These are phyloP conservation scores for Cladobotryum mycophilum DNA, from an alignment of 2,329 filamentous ascomycete genomes.

Conservation along the genomic window DNA sequence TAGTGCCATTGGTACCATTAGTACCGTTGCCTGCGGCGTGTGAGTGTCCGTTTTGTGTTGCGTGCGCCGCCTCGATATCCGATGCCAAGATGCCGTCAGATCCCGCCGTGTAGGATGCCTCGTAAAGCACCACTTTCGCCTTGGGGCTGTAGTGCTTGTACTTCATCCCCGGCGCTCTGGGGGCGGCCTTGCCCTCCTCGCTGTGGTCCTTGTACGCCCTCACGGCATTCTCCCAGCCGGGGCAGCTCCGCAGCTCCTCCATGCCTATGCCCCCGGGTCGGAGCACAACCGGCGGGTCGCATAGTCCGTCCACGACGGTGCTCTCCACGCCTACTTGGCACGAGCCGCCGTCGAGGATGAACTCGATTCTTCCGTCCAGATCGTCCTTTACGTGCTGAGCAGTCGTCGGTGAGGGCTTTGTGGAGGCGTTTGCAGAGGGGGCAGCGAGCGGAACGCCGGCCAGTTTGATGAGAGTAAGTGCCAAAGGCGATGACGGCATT, in stretches of 20 bases:
- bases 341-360: slow-evolving; percentile 82
- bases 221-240: slow-evolving; percentile 74
- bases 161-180: slow-evolving; percentile 94
- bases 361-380: slow-evolving; percentile 70
- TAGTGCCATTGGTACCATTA: slow-evolving; percentile 17
- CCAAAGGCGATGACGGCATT: slow-evolving; percentile 81
- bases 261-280: slow-evolving; percentile 82
- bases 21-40: slow-evolving; percentile 1
- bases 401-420: slow-evolving; percentile 83
- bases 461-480: slow-evolving; percentile 76
- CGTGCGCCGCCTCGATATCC: slow-evolving; percentile 26
- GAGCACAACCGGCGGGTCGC: slow-evolving; percentile 71
- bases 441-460: slow-evolving; percentile 76
- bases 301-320: slow-evolving; percentile 90
- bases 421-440: slow-evolving; percentile 91
- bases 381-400: slow-evolving; percentile 87
- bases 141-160: slow-evolving; percentile 96
- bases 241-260: slow-evolving; percentile 65
- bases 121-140: slow-evolving; percentile 78
- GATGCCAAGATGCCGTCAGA: slow-evolving; percentile 29
- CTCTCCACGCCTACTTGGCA: slow-evolving; percentile 91
- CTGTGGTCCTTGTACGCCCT: slow-evolving; percentile 74
- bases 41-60: slow-evolving; percentile 11
- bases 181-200: slow-evolving; percentile 57
- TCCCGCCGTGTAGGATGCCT: slow-evolving; percentile 41